Percentiles rank a stretch among this genome's conserved stretches.
phyloP scores from a whole-genome alignment of 208 protist genomes.

The Leishmania martiniquensis region DNA sequence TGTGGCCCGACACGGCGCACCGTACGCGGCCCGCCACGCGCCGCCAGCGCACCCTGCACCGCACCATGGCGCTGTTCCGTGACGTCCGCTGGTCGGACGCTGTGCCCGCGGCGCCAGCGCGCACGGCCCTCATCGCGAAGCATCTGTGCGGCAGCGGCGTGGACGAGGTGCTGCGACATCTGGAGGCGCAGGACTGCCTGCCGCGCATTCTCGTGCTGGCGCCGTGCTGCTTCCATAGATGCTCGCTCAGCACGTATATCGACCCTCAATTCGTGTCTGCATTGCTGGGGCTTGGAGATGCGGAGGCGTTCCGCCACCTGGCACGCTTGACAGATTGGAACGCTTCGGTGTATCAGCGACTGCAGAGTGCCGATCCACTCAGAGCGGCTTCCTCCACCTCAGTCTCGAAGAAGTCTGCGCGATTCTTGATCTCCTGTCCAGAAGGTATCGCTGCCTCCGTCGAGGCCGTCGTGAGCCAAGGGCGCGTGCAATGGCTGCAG shows the following conservation, averaged over 20 bases:
- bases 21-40: constrained; percentile 30
- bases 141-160: constrained; percentile 84
- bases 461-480: constrained; percentile 65
- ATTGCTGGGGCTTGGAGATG: constrained; percentile 35
- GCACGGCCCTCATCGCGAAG: constrained; percentile 71
- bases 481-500: constrained; percentile 66
- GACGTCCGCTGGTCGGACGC: constrained; percentile 53
- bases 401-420: constrained; percentile 35
- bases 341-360: constrained; percentile 46
- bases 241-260: constrained; percentile 58
- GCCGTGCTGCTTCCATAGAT: constrained; percentile 83
- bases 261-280: constrained; percentile 51
- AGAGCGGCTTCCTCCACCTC: neutral
- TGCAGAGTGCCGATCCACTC: neutral
- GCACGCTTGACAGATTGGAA: constrained; percentile 81
- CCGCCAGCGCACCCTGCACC: constrained; percentile 39
- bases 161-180: constrained; percentile 65
- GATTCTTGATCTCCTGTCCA: constrained; percentile 44
- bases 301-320: constrained; percentile 36
- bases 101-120: constrained; percentile 35
- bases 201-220: constrained; percentile 71
- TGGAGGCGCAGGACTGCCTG: constrained; percentile 49
- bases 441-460: constrained; percentile 54
- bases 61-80: constrained; percentile 46
- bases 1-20: constrained; percentile 56